Percentiles rank a stretch among this genome's conserved stretches.
Evolutionary conservation across 164 flowering plant genomes (phyloP).

Genomic region (Sextonia rubra): DNA sequence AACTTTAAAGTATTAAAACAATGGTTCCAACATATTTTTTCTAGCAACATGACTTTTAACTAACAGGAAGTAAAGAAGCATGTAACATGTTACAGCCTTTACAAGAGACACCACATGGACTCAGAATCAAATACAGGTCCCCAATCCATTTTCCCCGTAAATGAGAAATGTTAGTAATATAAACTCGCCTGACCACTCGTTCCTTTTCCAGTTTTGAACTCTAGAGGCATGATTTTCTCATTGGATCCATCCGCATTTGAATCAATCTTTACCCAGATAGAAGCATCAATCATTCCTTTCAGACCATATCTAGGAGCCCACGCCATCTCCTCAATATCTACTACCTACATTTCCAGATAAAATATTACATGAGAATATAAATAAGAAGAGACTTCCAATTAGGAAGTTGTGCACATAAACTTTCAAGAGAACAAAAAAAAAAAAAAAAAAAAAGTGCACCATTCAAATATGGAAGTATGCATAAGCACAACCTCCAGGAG

Average conservation of each 20-base stretch:
- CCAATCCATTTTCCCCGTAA: not conserved
- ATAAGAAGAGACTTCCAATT: not conserved
- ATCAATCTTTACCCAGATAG: constrained; percentile 51
- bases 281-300: constrained; percentile 98
- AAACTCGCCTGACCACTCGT: constrained; percentile 87
- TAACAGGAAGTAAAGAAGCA: not conserved
- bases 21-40: not conserved
- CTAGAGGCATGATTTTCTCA: constrained; percentile 80
- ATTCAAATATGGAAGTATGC: not conserved
- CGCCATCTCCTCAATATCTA: constrained; percentile 97
- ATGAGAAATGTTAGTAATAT: not conserved
- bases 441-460: not conserved
- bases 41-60: not conserved
- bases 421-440: not conserved
- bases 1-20: too few species aligned
- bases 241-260: constrained; percentile 27
- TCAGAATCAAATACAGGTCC: not conserved
- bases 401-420: not conserved
- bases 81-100: too few species aligned
- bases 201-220: constrained; percentile 92
- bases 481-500: not conserved
- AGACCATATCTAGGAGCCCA: constrained; percentile 98
- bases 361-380: not conserved
- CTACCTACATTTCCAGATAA: constrained; percentile 41
- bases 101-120: not conserved